Conservation (phyloP, 805 yeast genomes). For the Yarrowia sp. region DNA sequence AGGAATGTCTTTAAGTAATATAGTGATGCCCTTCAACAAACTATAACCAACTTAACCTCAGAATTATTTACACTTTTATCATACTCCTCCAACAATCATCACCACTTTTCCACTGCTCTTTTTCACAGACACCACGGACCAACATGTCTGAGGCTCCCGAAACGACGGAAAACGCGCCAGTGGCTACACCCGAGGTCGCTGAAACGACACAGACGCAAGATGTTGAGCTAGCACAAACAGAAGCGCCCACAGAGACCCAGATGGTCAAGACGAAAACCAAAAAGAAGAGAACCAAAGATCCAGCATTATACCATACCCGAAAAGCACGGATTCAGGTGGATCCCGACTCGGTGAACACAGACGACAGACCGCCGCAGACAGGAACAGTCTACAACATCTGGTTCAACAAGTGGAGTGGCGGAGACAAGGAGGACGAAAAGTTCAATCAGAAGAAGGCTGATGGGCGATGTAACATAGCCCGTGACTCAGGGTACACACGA, state of each 20-base stretch:
- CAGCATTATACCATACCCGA: conserved; percentile 49
- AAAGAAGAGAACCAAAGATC: conserved; percentile 30
- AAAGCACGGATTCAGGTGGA: conserved; percentile 76
- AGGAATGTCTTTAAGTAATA: not conserved
- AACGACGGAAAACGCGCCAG: not conserved
- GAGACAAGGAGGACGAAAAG: conserved; percentile 56
- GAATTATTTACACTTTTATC: conserved; percentile 9
- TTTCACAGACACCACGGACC: not conserved
- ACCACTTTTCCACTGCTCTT: not conserved
- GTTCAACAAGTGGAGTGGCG: conserved; percentile 90
- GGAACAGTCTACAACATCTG: conserved; percentile 86
- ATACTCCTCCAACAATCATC: conserved; percentile 10
- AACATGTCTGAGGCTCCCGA: conserved; percentile 23
- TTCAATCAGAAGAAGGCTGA: conserved; percentile 57
- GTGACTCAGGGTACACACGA: conserved; percentile 77
- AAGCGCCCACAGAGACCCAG: conserved; percentile 2
- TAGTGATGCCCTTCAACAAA: not conserved
- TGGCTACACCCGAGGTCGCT: not conserved
- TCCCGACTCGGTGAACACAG: conserved; percentile 62
- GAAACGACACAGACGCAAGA: not conserved
- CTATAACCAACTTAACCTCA: not conserved
- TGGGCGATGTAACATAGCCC: conserved; percentile 62
- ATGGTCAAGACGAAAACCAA: conserved; percentile 11
- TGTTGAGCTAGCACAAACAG: not conserved
- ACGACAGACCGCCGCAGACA: conserved; percentile 75